Percentiles rank a stretch among this genome's conserved stretches.
These are phyloP conservation scores for Lentinula aciculospora DNA, from an alignment of 768 basidiomycete species.

Conservation along the genomic window DNA sequence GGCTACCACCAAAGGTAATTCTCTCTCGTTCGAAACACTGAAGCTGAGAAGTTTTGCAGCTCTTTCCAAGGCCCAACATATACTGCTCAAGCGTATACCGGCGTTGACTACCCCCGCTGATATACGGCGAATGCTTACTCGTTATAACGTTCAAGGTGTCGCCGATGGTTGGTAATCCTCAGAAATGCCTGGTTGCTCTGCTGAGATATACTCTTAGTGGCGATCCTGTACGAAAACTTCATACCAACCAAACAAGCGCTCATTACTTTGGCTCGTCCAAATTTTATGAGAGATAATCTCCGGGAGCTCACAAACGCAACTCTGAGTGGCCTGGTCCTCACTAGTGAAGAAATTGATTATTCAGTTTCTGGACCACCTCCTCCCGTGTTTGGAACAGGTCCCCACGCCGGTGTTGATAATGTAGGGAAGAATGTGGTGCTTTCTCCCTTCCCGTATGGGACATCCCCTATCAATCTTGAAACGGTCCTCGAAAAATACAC, in stretches of 20 bases:
- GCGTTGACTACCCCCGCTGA: conserved; percentile 49
- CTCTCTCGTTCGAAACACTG: neutral
- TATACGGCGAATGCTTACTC: conserved; percentile 38
- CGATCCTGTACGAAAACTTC: conserved; percentile 39
- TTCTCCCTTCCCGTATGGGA: conserved; percentile 54
- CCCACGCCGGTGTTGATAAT: conserved; percentile 44
- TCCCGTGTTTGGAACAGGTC: conserved; percentile 33
- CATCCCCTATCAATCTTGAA: neutral
- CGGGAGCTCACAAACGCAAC: conserved; percentile 34
- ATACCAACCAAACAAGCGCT: conserved; percentile 53
- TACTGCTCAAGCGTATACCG: conserved; percentile 46
- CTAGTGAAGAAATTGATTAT: conserved; percentile 25
- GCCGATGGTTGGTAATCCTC: conserved; percentile 29
- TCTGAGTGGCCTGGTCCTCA: conserved; percentile 39
- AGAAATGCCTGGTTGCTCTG: neutral
- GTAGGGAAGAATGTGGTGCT: conserved; percentile 52
- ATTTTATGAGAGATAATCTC: conserved; percentile 36
- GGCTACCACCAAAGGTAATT: neutral
- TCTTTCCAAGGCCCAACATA: conserved; percentile 27
- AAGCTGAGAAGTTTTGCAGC: neutral
- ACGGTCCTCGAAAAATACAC: neutral
- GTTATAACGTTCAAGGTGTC: conserved; percentile 39
- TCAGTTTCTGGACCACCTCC: conserved; percentile 14
- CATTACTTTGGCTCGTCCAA: conserved; percentile 45
- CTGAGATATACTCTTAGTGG: neutral